Base-by-base conservation (phyloP, 2,329 filamentous ascomycete species). In the Sclerotinia borealis region DNA sequence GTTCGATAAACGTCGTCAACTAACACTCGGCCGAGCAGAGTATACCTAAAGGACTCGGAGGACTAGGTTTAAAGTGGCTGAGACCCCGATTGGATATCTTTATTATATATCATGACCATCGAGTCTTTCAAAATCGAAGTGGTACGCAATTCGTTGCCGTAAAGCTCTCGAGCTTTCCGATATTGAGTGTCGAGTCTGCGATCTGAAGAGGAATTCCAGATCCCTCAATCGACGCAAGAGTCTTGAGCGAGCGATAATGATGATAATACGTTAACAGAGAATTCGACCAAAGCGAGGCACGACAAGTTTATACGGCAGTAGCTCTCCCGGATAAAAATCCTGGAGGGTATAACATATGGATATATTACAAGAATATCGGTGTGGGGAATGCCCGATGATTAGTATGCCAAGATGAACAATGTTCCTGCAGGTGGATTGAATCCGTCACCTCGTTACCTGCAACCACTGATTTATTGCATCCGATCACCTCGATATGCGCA, bases 131-230 rank as follows among this genome's bases (percentile, higher is more conserved):
- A 49, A 61, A 61, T 29, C 7, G 27, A 25, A 25, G 22, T 43
- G 25, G 36, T 47, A 34, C 49, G 29, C 49, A n/a, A 13, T 39
- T 49, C 45, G 9, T 49, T 31, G 15, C 9, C 25, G 34, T 27
- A 47, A n/a, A 31, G 15, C n/a, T n/a, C n/a, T n/a, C n/a, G n/a
- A n/a, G n/a, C n/a, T n/a, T n/a, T n/a, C n/a, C n/a, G n/a, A n/a
- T n/a, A n/a, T n/a, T n/a, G n/a, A n/a, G 22, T 36, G 15, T 27
- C 13, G 45, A 31, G 43, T 39, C 65, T 63, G 65, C 39, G 36
- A 37, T 10, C 8, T n/a, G 41, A 41, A 67, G 72, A 75, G 75
- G 72, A 76, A 76, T 75, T 67, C 73, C 75, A 72, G 74, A 75
- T 70, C 68, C 75, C 74, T 72, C 72, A 68, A 71, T 71, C 70